These are phyloP conservation scores for Rutstroemia sp. DNA, from an alignment of 2,329 filamentous ascomycete species.

Conservation along the genomic window DNA sequence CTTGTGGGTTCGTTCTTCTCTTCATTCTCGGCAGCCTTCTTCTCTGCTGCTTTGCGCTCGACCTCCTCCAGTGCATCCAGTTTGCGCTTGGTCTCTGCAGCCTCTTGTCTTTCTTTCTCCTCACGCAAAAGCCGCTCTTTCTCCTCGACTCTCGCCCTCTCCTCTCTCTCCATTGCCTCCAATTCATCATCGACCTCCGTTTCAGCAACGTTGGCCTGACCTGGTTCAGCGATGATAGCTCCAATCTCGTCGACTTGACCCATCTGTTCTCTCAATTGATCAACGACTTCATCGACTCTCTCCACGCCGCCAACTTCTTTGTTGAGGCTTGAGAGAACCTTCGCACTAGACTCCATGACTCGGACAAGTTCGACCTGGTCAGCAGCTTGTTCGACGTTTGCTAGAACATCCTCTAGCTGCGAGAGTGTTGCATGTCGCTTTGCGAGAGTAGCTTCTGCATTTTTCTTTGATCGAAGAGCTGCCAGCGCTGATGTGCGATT, in stretches of 20 bases:
- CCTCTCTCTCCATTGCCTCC: conserved; percentile 55
- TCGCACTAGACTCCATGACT: conserved; percentile 72
- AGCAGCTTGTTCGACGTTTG: conserved; percentile 77
- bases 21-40: conserved; percentile 8
- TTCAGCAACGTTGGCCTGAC: conserved; percentile 58
- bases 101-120: conserved; percentile 24
- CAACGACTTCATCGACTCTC: conserved; percentile 68
- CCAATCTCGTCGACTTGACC: conserved; percentile 74
- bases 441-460: conserved; percentile 65
- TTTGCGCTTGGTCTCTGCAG: conserved; percentile 25
- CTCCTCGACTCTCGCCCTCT: conserved; percentile 37
- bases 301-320: conserved; percentile 69
- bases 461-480: conserved; percentile 74
- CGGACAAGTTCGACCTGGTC: conserved; percentile 78
- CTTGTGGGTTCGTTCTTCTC: conserved; percentile 6
- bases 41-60: conserved; percentile 18
- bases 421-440: conserved; percentile 65
- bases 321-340: conserved; percentile 67
- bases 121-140: conserved; percentile 25
- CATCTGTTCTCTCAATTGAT: conserved; percentile 73
- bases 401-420: conserved; percentile 77
- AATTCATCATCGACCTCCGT: conserved; percentile 83
- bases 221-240: conserved; percentile 61
- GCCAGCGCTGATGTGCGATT: conserved; percentile 70
- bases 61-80: conserved; percentile 23